Conservation (phyloP, 148 eudicot species). For the Rhododendron williamsianum region DNA sequence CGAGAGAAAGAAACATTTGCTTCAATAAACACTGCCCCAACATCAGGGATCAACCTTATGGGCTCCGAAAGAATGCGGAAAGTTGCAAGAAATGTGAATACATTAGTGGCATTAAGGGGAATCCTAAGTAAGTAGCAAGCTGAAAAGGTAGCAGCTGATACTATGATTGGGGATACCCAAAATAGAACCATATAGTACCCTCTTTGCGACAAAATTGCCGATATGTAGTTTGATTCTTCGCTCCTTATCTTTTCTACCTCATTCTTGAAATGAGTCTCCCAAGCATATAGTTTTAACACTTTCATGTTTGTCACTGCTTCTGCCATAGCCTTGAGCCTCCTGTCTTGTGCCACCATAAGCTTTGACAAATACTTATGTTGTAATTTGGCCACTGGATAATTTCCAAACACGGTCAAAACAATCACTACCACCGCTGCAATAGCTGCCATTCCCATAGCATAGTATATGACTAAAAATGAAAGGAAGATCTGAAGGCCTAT, state of each 20-base stretch:
- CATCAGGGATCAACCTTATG: constrained; percentile 44
- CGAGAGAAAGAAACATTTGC: constrained; percentile 44
- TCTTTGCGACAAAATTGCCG: constrained; percentile 25
- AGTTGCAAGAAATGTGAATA: constrained; percentile 53
- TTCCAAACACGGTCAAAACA: constrained; percentile 28
- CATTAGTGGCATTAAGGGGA: constrained; percentile 35
- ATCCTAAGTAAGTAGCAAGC: constrained; percentile 38
- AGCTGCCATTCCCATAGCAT: constrained; percentile 34
- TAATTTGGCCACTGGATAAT: constrained; percentile 44
- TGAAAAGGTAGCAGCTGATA: constrained; percentile 44
- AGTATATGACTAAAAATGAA: constrained; percentile 29
- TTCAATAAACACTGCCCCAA: constrained; percentile 38
- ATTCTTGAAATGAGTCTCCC: constrained; percentile 49
- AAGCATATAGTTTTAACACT: constrained; percentile 54
- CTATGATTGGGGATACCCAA: constrained; percentile 43
- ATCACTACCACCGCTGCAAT: constrained; percentile 34
- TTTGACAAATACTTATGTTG: constrained; percentile 40
- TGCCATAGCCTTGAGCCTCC: constrained; percentile 35
- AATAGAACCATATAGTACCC: constrained; percentile 32
- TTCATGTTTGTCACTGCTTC: constrained; percentile 52
- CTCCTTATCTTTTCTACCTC: constrained; percentile 30
- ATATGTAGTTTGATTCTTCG: constrained; percentile 31
- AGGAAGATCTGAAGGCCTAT: constrained; percentile 42
- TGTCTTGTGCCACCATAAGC: constrained; percentile 50
- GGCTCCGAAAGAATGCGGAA: constrained; percentile 60